These are phyloP conservation scores for Oropetium thomaeum DNA, from an alignment of 176 grass and related monocot genomes.

Conservation along the genomic window DNA sequence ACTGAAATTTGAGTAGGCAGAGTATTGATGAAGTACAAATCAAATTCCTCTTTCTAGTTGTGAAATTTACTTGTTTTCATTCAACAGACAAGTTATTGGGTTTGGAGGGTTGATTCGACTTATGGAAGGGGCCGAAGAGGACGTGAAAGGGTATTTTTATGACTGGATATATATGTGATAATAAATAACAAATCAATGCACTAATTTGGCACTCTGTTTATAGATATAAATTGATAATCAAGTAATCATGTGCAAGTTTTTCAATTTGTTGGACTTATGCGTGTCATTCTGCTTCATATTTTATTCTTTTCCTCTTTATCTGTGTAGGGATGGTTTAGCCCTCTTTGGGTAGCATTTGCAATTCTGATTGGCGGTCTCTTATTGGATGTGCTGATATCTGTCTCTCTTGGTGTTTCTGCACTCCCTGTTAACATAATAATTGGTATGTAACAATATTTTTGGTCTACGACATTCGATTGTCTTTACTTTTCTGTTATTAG, in stretches of 20 bases:
- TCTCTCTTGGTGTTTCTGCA: constrained; percentile 94
- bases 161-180: constrained; percentile 25
- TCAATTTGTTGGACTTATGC: constrained; percentile 10
- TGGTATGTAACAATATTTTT: constrained; percentile 51
- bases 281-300: constrained; percentile 37
- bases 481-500: constrained; percentile 21
- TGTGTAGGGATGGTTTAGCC: constrained; percentile 85
- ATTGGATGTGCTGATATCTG: constrained; percentile 95
- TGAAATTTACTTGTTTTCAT: constrained; percentile 67
- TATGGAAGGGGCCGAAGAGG: constrained; percentile 70
- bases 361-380: constrained; percentile 96
- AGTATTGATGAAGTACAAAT: constrained; percentile 32
- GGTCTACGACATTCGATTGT: constrained; percentile 4
- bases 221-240: constrained; percentile 23
- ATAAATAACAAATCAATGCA: constrained; percentile 43
- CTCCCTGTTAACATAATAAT: constrained; percentile 98
- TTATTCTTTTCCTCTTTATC: constrained; percentile 31
- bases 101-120: constrained; percentile 94
- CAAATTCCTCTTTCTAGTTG: constrained; percentile 31
- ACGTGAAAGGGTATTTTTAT: constrained; percentile 86
- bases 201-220: constrained; percentile 21
- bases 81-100: constrained; percentile 97
- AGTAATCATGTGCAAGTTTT: constrained; percentile 32
- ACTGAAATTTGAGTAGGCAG: constrained; percentile 32
- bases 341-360: constrained; percentile 98